Percentiles rank a stretch among this genome's conserved stretches.
phyloP scores from a whole-genome alignment of 2,329 filamentous ascomycete species.

The Phialocephala subalpina region DNA sequence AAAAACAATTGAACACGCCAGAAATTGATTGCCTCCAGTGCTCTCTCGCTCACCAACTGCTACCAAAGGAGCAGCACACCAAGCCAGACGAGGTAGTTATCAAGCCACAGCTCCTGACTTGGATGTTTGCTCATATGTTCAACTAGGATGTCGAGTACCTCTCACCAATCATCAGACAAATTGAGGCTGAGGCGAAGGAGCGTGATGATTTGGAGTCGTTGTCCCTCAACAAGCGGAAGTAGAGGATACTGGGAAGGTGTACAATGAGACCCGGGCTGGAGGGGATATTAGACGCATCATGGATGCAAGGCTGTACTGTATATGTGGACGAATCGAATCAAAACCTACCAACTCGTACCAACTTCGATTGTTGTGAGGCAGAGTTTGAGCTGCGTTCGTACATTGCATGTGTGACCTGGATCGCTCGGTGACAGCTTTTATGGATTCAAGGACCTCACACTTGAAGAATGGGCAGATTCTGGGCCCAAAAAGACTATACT shows the following conservation, averaged over 20 bases:
- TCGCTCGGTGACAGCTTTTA: not conserved
- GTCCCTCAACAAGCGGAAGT: conserved; percentile 55
- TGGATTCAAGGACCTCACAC: not conserved
- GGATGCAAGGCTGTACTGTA: conserved; percentile 35
- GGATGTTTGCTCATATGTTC: conserved; percentile 29
- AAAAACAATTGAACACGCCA: not conserved
- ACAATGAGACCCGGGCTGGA: conserved; percentile 25
- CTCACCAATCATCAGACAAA: conserved; percentile 70
- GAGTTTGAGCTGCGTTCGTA: not conserved
- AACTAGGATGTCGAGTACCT: conserved; percentile 72
- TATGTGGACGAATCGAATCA: conserved; percentile 17
- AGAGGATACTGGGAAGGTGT: conserved; percentile 23
- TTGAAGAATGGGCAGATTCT: not conserved
- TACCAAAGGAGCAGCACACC: conserved; percentile 71
- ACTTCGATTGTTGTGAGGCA: not conserved
- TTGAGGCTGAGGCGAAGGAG: conserved; percentile 73
- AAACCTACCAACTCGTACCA: not conserved
- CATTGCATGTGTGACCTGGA: not conserved
- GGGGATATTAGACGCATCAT: conserved; percentile 17
- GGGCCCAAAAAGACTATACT: not conserved
- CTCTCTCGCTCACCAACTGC: conserved; percentile 69
- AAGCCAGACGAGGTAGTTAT: conserved; percentile 69
- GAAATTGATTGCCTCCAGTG: conserved; percentile 46
- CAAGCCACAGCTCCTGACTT: not conserved
- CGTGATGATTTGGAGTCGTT: conserved; percentile 74